These are phyloP conservation scores for Candida rishiriensis DNA, from an alignment of 805 yeast genomes.

Conservation along the genomic window DNA sequence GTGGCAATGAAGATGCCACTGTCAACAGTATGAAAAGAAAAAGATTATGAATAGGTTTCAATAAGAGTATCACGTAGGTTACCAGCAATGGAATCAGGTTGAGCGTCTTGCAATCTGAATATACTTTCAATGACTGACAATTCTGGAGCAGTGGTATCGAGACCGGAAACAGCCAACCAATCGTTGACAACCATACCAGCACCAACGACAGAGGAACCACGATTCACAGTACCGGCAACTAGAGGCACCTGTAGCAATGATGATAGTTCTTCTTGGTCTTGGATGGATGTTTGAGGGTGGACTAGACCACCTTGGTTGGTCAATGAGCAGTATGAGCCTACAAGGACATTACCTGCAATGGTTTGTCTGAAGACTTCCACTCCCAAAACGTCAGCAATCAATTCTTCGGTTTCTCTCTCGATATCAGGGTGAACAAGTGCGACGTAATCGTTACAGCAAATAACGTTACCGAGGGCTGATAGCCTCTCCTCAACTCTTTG, in stretches of 20 bases:
- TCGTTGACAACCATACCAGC: conserved; percentile 99
- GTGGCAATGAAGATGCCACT: too few species aligned
- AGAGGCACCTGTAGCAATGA: conserved; percentile 94
- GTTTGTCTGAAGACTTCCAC: conserved; percentile 99
- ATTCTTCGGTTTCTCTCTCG: conserved; percentile 98
- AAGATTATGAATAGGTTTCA: conserved; percentile 72
- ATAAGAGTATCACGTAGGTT: conserved; percentile 87
- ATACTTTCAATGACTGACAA: conserved; percentile 94
- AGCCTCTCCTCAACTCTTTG: conserved; percentile 98
- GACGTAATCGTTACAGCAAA: conserved; percentile 97
- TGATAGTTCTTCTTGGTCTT: conserved; percentile 97
- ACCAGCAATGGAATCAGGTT: conserved; percentile 80
- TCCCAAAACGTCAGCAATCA: conserved; percentile 95
- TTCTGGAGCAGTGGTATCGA: conserved; percentile 98
- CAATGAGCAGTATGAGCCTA: conserved; percentile 92
- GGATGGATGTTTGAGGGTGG: conserved; percentile 95
- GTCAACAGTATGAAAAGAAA: background rate
- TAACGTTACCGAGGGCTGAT: conserved; percentile 95
- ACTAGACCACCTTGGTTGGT: conserved; percentile 98
- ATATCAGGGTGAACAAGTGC: conserved; percentile 99
- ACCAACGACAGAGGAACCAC: conserved; percentile 97
- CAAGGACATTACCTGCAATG: conserved; percentile 95
- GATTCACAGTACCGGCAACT: conserved; percentile 97
- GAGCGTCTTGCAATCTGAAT: conserved; percentile 88
- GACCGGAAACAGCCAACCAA: conserved; percentile 95